These are phyloP conservation scores for Plenodomus tracheiphilus DNA, from an alignment of 2,329 filamentous ascomycete genomes.

Conservation along the genomic window DNA sequence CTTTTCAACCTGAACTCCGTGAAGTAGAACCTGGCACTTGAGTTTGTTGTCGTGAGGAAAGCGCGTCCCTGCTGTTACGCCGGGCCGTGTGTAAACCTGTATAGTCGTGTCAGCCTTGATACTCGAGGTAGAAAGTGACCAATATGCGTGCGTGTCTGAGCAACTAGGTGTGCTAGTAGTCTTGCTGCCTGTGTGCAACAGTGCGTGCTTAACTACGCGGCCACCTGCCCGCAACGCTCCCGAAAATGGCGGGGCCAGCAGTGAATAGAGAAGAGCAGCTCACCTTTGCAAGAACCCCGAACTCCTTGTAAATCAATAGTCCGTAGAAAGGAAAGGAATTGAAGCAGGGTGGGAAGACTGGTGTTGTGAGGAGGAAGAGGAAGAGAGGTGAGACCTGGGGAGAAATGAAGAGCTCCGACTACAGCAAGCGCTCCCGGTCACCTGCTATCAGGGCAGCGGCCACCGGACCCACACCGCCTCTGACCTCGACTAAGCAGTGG, in stretches of 20 bases:
- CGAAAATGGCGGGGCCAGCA: background rate
- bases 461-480: background rate
- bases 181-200: background rate
- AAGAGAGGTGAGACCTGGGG: background rate
- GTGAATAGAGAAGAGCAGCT: background rate
- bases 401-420: background rate
- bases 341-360: background rate
- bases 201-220: background rate
- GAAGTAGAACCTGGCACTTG: background rate
- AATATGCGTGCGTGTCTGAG: background rate
- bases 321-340: background rate
- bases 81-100: background rate
- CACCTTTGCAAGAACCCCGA: background rate
- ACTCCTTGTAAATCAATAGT: background rate
- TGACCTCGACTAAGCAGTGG: background rate
- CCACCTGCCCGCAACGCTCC: background rate
- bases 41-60: background rate
- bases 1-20: background rate
- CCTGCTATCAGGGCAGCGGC: background rate
- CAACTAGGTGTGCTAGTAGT: background rate
- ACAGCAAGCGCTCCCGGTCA: background rate
- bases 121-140: background rate
- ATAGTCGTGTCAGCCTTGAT: background rate
- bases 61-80: background rate
- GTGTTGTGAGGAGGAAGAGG: background rate